phyloP scores from a whole-genome alignment of 257 asterid genomes.

The Jacaranda copaia region DNA sequence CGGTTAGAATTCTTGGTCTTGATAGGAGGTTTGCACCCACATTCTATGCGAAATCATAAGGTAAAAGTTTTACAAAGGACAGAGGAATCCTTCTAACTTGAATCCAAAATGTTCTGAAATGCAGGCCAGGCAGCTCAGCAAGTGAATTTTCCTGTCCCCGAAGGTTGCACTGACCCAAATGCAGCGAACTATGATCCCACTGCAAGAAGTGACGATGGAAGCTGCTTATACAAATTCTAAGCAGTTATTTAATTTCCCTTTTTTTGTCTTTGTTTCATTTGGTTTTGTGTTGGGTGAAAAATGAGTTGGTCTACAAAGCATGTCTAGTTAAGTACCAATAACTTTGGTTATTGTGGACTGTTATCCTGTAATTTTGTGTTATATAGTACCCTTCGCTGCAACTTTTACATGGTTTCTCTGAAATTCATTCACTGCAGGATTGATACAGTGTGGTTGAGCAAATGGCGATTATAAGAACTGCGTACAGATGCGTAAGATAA shows the following conservation, averaged over 20 bases:
- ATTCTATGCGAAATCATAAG: background rate
- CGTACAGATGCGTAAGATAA: background rate
- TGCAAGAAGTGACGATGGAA: slow-evolving; percentile 61
- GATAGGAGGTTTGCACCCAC: slow-evolving; percentile 16
- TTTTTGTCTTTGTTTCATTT: slow-evolving; percentile 15
- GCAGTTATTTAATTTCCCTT: background rate
- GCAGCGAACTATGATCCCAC: slow-evolving; percentile 60
- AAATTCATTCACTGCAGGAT: background rate
- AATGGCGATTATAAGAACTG: too few species aligned
- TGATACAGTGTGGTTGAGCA: too few species aligned
- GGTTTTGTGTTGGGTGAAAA: slow-evolving; percentile 18
- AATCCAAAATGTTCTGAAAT: background rate
- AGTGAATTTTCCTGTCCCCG: slow-evolving; percentile 47
- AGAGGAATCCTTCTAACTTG: background rate
- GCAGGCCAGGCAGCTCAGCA: slow-evolving; percentile 58
- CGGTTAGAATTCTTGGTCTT: slow-evolving; percentile 32
- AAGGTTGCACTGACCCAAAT: slow-evolving; percentile 53
- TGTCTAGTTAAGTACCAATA: slow-evolving; percentile 18
- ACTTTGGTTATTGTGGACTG: slow-evolving; percentile 27
- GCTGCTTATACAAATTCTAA: slow-evolving; percentile 49
- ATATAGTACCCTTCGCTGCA: slow-evolving; percentile 8
- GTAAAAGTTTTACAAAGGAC: background rate
- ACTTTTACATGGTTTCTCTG: background rate
- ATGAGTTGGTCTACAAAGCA: slow-evolving; percentile 25
- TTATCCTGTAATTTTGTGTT: slow-evolving; percentile 37